These are phyloP conservation scores for Colletotrichum chlorophyti DNA, from an alignment of 2,329 filamentous ascomycete species.

Conservation along the genomic window DNA sequence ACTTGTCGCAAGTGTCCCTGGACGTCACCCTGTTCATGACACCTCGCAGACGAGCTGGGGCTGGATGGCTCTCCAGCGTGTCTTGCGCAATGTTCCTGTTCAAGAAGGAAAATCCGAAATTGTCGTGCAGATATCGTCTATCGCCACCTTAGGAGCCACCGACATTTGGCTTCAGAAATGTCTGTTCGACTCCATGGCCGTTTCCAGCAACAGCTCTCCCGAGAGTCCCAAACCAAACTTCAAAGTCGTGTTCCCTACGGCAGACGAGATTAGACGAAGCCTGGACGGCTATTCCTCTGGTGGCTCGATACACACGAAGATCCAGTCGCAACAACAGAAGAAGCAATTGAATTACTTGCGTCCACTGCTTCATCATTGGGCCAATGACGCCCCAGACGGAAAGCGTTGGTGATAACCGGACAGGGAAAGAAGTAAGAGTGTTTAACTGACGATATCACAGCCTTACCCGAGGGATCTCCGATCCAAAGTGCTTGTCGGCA, in stretches of 20 bases:
- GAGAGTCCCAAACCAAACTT: conserved; percentile 53
- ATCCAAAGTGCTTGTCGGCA: conserved; percentile 63
- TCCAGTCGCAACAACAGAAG: conserved; percentile 70
- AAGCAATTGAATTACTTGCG: conserved; percentile 78
- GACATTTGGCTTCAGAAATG: conserved; percentile 76
- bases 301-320: conserved; percentile 82
- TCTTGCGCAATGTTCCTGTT: conserved; percentile 61
- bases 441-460: conserved; percentile 32
- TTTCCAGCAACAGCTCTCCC: conserved; percentile 34
- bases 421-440: too few relatives aligned
- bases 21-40: conserved; percentile 61
- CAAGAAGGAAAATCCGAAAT: conserved; percentile 52
- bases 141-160: conserved; percentile 76
- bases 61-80: conserved; percentile 72
- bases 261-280: conserved; percentile 77
- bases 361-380: conserved; percentile 79
- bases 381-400: conserved; percentile 58
- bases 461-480: conserved; percentile 31
- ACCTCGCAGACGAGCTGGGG: conserved; percentile 71
- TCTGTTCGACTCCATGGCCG: conserved; percentile 59
- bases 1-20: conserved; percentile 81
- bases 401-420: conserved; percentile 32
- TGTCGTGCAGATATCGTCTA: conserved; percentile 76
- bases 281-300: conserved; percentile 82
- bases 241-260: conserved; percentile 81